Evolutionary conservation across 2,329 filamentous ascomycete species (phyloP).

Genomic region (Bisporella sp.): DNA sequence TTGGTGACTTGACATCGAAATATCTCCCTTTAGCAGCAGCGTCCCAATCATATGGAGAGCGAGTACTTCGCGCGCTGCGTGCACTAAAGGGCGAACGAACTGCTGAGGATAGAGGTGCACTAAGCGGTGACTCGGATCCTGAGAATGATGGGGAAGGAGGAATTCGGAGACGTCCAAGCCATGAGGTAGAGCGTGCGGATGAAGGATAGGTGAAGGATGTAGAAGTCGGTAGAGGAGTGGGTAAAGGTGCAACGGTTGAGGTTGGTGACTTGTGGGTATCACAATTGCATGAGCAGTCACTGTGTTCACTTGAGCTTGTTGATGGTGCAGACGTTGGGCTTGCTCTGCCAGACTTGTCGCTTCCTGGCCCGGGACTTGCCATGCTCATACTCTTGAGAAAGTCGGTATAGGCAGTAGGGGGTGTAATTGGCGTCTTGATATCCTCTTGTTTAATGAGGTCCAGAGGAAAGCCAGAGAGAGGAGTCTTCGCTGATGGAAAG

Average conservation of each 20-base stretch:
- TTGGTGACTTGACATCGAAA: constrained; percentile 49
- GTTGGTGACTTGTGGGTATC: constrained; percentile 47
- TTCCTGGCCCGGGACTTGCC: constrained; percentile 31
- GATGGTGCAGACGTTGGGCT: constrained; percentile 38
- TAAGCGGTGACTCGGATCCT: constrained; percentile 49
- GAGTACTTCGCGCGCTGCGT: constrained; percentile 50
- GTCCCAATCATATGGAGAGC: constrained; percentile 76
- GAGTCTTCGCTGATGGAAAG: constrained; percentile 56
- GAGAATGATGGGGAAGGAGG: constrained; percentile 69
- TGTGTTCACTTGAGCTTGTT: constrained; percentile 36
- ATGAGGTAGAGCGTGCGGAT: constrained; percentile 52
- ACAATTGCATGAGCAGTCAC: constrained; percentile 50
- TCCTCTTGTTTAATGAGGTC: constrained; percentile 64
- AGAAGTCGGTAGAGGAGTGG: constrained; percentile 36
- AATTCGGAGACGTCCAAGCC: constrained; percentile 59
- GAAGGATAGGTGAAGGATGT: constrained; percentile 50
- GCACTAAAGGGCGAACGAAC: constrained; percentile 29
- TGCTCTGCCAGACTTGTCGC: constrained; percentile 36
- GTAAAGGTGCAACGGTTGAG: constrained; percentile 38
- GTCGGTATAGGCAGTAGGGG: constrained; percentile 83
- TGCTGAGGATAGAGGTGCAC: constrained; percentile 35
- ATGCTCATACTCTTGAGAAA: constrained; percentile 83
- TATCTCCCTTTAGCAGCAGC: constrained; percentile 59
- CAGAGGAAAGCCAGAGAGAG: constrained; percentile 50
- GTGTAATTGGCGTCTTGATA: constrained; percentile 80